Conservation (phyloP, 1,139 yeast genomes). For the Scheffersomyces titani region DNA sequence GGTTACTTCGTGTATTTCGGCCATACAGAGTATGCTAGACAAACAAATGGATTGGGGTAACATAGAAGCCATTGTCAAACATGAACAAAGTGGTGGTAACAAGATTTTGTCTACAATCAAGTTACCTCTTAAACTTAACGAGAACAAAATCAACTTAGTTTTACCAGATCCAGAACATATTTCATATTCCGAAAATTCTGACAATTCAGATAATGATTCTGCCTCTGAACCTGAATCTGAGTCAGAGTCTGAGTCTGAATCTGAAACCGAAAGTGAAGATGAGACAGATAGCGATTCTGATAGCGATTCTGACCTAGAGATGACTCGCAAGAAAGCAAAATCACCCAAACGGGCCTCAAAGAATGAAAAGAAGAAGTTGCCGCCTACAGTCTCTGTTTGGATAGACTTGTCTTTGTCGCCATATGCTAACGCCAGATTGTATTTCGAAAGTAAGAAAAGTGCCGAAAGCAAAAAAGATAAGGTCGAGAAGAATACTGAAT, state of each 20-base stretch:
- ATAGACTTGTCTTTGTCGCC: slow-evolving; percentile 75
- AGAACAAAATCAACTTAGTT: slow-evolving; percentile 64
- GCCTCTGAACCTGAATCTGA: slow-evolving; percentile 16
- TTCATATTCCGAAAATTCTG: slow-evolving; percentile 19
- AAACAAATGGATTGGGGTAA: slow-evolving; percentile 96
- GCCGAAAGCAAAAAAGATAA: slow-evolving; percentile 80
- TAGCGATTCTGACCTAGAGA: slow-evolving; percentile 23
- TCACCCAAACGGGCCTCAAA: slow-evolving; percentile 3
- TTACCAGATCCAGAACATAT: slow-evolving; percentile 50
- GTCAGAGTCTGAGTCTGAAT: slow-evolving; percentile 29
- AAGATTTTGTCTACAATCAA: slow-evolving; percentile 61
- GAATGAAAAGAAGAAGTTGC: slow-evolving; percentile 14
- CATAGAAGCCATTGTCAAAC: slow-evolving; percentile 71
- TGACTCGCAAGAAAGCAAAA: slow-evolving; percentile 11
- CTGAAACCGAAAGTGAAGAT: slow-evolving; percentile 24
- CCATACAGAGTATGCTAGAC: slow-evolving; percentile 65
- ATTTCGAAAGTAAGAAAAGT: slow-evolving; percentile 74
- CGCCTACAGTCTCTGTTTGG: slow-evolving; percentile 49
- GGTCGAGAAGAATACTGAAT: slow-evolving; percentile 74
- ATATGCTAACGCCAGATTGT: slow-evolving; percentile 86
- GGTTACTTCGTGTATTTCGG: slow-evolving; percentile 71
- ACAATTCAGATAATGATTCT: slow-evolving; percentile 16
- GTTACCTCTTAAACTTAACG: slow-evolving; percentile 69
- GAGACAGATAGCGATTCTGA: slow-evolving; percentile 35
- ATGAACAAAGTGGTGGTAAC: slow-evolving; percentile 71